Base-by-base conservation (phyloP, 1,139 yeast species). In the Yamadazyma dushanensis region DNA sequence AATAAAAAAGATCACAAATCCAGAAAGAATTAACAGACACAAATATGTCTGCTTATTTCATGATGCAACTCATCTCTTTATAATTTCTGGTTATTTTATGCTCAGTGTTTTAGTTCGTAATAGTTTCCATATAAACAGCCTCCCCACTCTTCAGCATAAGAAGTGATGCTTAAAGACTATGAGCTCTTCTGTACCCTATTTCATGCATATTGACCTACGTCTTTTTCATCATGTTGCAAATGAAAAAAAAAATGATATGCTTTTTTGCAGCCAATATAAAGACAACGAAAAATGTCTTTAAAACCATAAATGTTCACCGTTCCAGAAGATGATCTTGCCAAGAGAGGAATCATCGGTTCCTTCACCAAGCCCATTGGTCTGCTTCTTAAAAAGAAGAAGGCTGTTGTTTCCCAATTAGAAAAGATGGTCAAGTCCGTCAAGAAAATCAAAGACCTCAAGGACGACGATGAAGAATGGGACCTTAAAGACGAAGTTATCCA, bases 401-500 rank as follows among this genome's bases (percentile, higher is more conserved):
- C 29, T 7, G 24, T 39, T 17, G 37, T 35, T n/a, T 36, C 40
- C 11, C 44, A 41, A 27, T 39, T 47, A 18, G 46, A 46, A 21
- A 26, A 28, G 2, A 38, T 51, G 27, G 31, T 40, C 21, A 38
- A 34, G 19, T 33, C 44, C 39, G 40, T 50, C 23, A 39, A 43
- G 14, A 35, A 37, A 8, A 38, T 50, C 16, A 45, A 44, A 29
- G 34, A 41, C 16, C 37, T 43, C 16, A 42, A 43, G 14, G 16
- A 17, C 17, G 36, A 39, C 14, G 41, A 40, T 20, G 41, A 35
- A 11, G 27, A 30, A 20, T 18, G 28, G 11, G 38, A 32, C 5
- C 14, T 28, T 10, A 35, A 35, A 8, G 51, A 45, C 35, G 57
- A 49, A 27, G 25, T 54, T 8, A 47, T 53, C 19, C 62, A 61